Evolutionary conservation across 352 stramenopile genomes (phyloP).

Genomic region (Phytophthora tubulina): DNA sequence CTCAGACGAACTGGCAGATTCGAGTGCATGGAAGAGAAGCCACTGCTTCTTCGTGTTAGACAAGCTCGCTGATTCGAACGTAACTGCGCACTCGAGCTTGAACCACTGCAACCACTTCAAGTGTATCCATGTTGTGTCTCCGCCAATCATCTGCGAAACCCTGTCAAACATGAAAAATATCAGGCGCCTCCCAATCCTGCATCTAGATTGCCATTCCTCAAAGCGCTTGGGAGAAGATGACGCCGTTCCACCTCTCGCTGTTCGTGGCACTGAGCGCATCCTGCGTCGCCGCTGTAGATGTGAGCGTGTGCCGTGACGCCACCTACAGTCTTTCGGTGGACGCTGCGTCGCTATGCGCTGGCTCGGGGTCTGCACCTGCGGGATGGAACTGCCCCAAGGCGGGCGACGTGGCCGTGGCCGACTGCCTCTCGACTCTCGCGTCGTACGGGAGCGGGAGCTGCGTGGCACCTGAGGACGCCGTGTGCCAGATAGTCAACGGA

Average conservation of each 20-base stretch:
- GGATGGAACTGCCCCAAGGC: constrained; percentile 47
- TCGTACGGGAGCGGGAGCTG: constrained; percentile 41
- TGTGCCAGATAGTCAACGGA: constrained; percentile 44
- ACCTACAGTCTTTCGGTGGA: constrained; percentile 47
- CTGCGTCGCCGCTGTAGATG: constrained; percentile 21
- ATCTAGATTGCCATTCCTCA: constrained; percentile 21
- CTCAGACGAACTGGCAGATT: too few relatives aligned
- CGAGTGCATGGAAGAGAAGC: too few relatives aligned
- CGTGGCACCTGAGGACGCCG: constrained; percentile 48
- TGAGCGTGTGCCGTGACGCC: constrained; percentile 59
- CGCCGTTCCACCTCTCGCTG: constrained; percentile 27
- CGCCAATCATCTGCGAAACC: constrained; percentile 27
- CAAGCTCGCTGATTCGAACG: background rate
- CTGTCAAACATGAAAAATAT: constrained; percentile 30
- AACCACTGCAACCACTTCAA: constrained; percentile 11
- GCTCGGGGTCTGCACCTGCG: constrained; percentile 36
- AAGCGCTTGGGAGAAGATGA: constrained; percentile 17
- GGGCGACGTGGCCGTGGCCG: constrained; percentile 43
- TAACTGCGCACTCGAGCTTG: background rate
- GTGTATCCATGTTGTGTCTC: constrained; percentile 13
- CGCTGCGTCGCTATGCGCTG: constrained; percentile 36
- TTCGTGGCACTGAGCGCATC: constrained; percentile 13
- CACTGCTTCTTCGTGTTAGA: too few relatives aligned
- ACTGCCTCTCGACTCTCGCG: constrained; percentile 50
- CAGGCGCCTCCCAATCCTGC: constrained; percentile 19